Conservation (phyloP, 2,329 filamentous ascomycete species). For the Diaporthe capsici region DNA sequence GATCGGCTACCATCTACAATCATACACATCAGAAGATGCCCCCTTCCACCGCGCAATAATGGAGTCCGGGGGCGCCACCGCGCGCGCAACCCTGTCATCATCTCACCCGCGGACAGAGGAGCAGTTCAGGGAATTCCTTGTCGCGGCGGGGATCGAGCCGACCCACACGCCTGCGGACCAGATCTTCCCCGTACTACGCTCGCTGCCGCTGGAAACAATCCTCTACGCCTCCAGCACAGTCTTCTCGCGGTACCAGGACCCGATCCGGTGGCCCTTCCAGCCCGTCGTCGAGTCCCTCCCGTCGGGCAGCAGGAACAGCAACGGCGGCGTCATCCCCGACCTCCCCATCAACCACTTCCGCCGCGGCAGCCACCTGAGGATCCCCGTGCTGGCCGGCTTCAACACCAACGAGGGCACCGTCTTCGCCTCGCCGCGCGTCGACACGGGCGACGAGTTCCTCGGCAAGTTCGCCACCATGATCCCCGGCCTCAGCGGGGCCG, state of each 20-base stretch:
- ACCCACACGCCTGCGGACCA: conserved; percentile 61
- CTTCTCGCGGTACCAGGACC: conserved; percentile 58
- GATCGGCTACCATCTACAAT: conserved; percentile 78
- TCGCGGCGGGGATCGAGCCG: conserved; percentile 60
- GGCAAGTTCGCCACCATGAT: conserved; percentile 74
- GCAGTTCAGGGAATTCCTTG: conserved; percentile 69
- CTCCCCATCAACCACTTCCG: conserved; percentile 73
- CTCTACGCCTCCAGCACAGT: conserved; percentile 58
- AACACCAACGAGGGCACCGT: conserved; percentile 77
- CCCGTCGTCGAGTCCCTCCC: conserved; percentile 70
- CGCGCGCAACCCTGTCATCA: conserved; percentile 66
- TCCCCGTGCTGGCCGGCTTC: conserved; percentile 78
- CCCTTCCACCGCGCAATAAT: conserved; percentile 68
- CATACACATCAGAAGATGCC: conserved; percentile 55
- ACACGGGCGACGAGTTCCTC: conserved; percentile 66
- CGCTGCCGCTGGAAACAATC: conserved; percentile 56
- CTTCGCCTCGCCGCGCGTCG: conserved; percentile 69
- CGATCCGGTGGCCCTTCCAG: conserved; percentile 75
- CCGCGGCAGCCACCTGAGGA: conserved; percentile 64
- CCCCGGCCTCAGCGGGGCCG: conserved; percentile 65
- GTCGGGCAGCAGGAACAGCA: conserved; percentile 46
- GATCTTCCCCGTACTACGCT: conserved; percentile 66
- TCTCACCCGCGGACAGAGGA: conserved; percentile 69
- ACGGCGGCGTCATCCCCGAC: conserved; percentile 65
- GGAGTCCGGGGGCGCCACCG: conserved; percentile 70